A percentile compares a stretch with the other conserved stretches of the same genome.
Conservation (phyloP, 352 stramenopile species). For the Pythium rishiriense region DNA sequence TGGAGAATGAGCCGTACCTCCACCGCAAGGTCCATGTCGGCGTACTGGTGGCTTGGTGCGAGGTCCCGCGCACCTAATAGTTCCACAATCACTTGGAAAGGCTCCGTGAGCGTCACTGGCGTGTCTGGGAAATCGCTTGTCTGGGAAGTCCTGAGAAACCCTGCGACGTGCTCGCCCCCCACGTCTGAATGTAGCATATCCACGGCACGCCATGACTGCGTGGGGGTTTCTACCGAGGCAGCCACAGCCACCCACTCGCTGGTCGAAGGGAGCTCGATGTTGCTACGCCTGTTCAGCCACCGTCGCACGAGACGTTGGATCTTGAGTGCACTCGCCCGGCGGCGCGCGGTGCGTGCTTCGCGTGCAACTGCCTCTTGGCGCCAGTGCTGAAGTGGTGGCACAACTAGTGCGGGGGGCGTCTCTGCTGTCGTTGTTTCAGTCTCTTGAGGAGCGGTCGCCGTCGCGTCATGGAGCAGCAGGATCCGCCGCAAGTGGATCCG, state of each 20-base stretch:
- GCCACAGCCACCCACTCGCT: slow-evolving; percentile 11
- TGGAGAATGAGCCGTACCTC: slow-evolving; percentile 10
- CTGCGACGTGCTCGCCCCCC: neutral
- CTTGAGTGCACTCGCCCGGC: slow-evolving; percentile 2
- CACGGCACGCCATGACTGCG: neutral
- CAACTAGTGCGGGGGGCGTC: too few species aligned
- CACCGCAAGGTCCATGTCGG: neutral
- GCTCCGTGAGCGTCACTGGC: slow-evolving; percentile 1
- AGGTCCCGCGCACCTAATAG: slow-evolving; percentile 24
- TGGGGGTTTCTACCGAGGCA: neutral
- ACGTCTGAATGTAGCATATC: too few species aligned
- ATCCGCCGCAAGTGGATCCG: slow-evolving; percentile 24
- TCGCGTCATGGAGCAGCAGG: slow-evolving; percentile 11
- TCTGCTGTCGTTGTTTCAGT: too few species aligned
- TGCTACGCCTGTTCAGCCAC: neutral
- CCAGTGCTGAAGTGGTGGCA: neutral
- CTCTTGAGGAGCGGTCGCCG: too few species aligned
- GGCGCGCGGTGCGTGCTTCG: neutral
- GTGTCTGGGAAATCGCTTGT: neutral
- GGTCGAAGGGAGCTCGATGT: slow-evolving; percentile 16
- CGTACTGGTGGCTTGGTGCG: neutral
- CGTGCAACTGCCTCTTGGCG: slow-evolving; percentile 10
- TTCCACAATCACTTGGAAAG: slow-evolving; percentile 23
- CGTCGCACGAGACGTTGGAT: slow-evolving; percentile 7
- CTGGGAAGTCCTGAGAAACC: neutral